Conservation (phyloP, 2,329 filamentous ascomycete species). For the Graphilbum sp. region DNA sequence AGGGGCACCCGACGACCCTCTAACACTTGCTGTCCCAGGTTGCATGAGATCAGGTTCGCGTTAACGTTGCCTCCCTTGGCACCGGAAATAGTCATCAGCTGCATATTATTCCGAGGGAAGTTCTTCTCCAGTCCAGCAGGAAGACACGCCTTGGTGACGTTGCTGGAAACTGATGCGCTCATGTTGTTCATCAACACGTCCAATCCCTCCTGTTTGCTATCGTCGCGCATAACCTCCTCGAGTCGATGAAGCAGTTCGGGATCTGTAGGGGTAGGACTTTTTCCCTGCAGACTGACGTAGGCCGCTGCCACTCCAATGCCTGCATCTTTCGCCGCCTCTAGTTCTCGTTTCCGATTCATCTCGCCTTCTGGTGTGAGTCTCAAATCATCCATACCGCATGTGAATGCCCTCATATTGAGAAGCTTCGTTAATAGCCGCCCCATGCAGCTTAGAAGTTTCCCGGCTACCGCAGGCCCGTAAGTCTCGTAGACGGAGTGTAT, state of each 20-base stretch:
- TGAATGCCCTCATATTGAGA: conserved; percentile 86
- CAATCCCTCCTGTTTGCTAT: conserved; percentile 78
- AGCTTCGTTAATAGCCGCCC: conserved; percentile 80
- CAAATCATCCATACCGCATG: conserved; percentile 93
- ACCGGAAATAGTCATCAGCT: conserved; percentile 93
- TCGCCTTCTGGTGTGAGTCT: conserved; percentile 72
- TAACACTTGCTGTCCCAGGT: conserved; percentile 88
- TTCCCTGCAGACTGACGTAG: conserved; percentile 63
- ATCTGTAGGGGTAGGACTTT: conserved; percentile 38
- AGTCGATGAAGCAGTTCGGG: conserved; percentile 60
- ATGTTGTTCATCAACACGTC: conserved; percentile 70
- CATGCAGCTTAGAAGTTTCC: conserved; percentile 74
- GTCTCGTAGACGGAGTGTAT: conserved; percentile 88
- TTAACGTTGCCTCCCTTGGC: conserved; percentile 90
- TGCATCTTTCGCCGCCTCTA: conserved; percentile 48
- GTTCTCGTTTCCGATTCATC: conserved; percentile 45
- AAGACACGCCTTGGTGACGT: conserved; percentile 63
- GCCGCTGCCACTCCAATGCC: conserved; percentile 69
- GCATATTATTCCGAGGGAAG: conserved; percentile 97
- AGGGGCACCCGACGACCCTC: conserved; percentile 88
- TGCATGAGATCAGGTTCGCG: conserved; percentile 93
- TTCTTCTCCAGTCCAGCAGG: conserved; percentile 72
- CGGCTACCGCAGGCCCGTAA: conserved; percentile 75
- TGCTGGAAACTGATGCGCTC: conserved; percentile 55
- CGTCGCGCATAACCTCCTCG: conserved; percentile 81